Conservation (phyloP, 208 protist genomes). For the Leishmania tarentolae region DNA sequence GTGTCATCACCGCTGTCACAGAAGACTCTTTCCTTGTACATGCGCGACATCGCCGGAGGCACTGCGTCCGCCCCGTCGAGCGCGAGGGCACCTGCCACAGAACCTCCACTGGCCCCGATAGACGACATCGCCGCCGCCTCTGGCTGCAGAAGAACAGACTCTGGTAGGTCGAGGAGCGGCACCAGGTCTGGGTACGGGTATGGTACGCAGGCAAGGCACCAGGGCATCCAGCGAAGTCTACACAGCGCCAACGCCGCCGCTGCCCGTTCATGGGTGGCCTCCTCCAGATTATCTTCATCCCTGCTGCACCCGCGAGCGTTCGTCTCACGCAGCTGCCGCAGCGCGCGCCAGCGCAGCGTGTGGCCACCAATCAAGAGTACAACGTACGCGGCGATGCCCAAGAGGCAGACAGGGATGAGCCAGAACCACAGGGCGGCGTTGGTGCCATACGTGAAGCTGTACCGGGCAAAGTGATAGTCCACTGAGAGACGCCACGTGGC, state of each 20-base stretch:
- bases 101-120: not conserved
- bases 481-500: constrained; percentile 27
- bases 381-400: not conserved
- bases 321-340: not conserved
- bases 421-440: constrained; percentile 19
- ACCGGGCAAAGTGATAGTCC: constrained; percentile 28
- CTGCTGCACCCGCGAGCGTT: not conserved
- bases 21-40: not conserved
- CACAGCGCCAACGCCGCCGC: constrained; percentile 1
- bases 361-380: constrained; percentile 11
- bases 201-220: constrained; percentile 16
- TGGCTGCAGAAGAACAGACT: not conserved
- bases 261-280: not conserved
- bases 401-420: constrained; percentile 13
- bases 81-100: not conserved
- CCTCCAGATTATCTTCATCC: not conserved
- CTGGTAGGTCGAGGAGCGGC: not conserved
- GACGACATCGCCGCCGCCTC: not conserved
- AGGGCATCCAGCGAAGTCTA: constrained; percentile 20
- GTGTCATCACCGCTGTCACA: not conserved
- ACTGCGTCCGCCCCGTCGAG: not conserved
- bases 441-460: constrained; percentile 7
- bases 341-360: not conserved
- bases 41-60: not conserved
- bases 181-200: not conserved